Evolutionary conservation across 2,329 filamentous ascomycete genomes (phyloP).

Genomic region (Curvularia spicifera): DNA sequence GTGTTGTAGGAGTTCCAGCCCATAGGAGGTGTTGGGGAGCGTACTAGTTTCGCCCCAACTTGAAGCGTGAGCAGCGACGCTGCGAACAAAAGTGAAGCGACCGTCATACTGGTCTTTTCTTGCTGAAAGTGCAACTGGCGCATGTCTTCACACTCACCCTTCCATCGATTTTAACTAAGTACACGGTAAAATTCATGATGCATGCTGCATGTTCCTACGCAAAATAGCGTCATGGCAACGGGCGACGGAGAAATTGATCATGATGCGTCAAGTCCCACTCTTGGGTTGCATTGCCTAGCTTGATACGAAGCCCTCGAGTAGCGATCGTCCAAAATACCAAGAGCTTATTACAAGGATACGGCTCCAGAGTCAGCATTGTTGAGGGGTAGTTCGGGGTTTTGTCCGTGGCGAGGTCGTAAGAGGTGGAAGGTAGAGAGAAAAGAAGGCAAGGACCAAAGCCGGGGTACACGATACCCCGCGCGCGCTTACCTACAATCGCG

Average conservation of each 20-base stretch:
- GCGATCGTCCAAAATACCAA: slow-evolving; percentile 5
- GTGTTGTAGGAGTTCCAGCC: slow-evolving; percentile 68
- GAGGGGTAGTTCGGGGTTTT: slow-evolving; percentile 12
- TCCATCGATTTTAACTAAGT: background rate
- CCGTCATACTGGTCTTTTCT: background rate
- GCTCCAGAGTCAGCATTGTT: background rate
- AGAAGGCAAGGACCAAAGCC: background rate
- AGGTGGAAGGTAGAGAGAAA: background rate
- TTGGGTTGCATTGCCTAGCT: slow-evolving; percentile 6
- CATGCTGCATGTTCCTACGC: slow-evolving; percentile 3
- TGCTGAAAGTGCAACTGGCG: background rate
- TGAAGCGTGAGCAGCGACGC: slow-evolving; percentile 17
- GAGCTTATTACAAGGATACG: background rate
- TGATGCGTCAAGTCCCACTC: slow-evolving; percentile 9
- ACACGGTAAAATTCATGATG: background rate
- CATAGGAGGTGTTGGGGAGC: slow-evolving; percentile 40
- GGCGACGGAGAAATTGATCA: slow-evolving; percentile 14
- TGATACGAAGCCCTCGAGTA: slow-evolving; percentile 1
- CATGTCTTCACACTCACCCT: background rate
- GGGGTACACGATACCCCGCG: background rate
- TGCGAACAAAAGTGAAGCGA: slow-evolving; percentile 2
- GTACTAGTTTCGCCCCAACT: slow-evolving; percentile 25
- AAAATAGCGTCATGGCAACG: background rate
- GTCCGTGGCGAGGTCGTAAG: background rate
- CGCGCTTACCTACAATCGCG: background rate